Conservation (phyloP, 768 basidiomycete genomes). For the Coprinopsis strossmayeri region DNA sequence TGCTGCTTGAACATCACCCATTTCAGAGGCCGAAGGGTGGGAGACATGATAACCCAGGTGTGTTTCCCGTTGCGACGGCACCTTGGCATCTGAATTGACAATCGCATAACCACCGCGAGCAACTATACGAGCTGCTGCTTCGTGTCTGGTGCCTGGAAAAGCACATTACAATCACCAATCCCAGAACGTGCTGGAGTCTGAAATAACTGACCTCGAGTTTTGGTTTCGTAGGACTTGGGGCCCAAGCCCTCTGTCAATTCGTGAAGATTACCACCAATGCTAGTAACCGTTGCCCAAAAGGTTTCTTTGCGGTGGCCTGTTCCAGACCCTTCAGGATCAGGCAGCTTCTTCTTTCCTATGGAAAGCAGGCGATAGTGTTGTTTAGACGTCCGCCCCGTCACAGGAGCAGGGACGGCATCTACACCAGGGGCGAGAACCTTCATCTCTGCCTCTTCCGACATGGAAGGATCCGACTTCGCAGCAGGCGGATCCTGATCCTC, state of each 20-base stretch:
- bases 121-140: slow-evolving; percentile 44
- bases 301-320: slow-evolving; percentile 30
- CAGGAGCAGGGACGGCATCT: slow-evolving; percentile 42
- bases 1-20: slow-evolving; percentile 48
- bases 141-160: slow-evolving; percentile 40
- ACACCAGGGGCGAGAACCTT: slow-evolving; percentile 35
- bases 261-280: slow-evolving; percentile 45
- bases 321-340: slow-evolving; percentile 32
- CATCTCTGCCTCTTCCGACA: slow-evolving; percentile 30
- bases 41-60: slow-evolving; percentile 56
- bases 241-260: slow-evolving; percentile 42
- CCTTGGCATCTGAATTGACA: slow-evolving; percentile 39
- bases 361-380: slow-evolving; percentile 46
- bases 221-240: slow-evolving; percentile 51
- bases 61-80: slow-evolving; percentile 40
- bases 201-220: slow-evolving; percentile 48
- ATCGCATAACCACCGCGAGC: slow-evolving; percentile 57
- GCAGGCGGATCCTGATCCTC: slow-evolving; percentile 5
- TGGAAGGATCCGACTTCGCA: slow-evolving; percentile 16
- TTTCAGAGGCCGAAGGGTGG: slow-evolving; percentile 36
- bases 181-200: background rate
- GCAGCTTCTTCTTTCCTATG: slow-evolving; percentile 54
- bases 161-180: background rate
- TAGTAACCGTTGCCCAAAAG: slow-evolving; percentile 48
- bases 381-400: slow-evolving; percentile 23